phyloP scores from a whole-genome alignment of 495 filamentous ascomycete species.

The Aeminium ludgeri region DNA sequence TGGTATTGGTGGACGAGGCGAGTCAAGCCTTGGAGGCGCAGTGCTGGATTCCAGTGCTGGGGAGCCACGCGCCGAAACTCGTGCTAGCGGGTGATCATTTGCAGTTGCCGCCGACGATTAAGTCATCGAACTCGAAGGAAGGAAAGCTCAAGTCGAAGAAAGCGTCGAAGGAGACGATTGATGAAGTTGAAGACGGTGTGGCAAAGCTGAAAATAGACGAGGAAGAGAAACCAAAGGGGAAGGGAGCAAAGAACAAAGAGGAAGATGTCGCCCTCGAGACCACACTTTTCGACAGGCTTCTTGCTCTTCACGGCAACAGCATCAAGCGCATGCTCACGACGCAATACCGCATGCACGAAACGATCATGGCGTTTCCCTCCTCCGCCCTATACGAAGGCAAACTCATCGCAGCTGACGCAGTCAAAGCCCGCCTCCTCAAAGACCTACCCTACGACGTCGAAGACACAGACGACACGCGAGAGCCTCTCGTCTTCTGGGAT shows the following conservation, averaged over 20 bases:
- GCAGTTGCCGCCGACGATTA: constrained; percentile 88
- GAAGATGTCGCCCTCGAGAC: constrained; percentile 47
- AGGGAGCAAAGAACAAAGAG: constrained; percentile 12
- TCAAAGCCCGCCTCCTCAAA: constrained; percentile 55
- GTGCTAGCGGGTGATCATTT: constrained; percentile 89
- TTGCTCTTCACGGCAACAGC: constrained; percentile 58
- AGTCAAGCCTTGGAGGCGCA: constrained; percentile 93
- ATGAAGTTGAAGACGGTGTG: constrained; percentile 1
- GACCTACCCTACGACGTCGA: constrained; percentile 48
- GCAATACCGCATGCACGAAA: constrained; percentile 95
- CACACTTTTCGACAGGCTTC: constrained; percentile 79
- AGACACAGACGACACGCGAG: constrained; percentile 72
- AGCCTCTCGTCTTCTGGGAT: constrained; percentile 85
- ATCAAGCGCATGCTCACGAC: constrained; percentile 95
- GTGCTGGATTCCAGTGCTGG: constrained; percentile 86
- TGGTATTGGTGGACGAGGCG: constrained; percentile 89
- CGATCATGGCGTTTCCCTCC: constrained; percentile 89
- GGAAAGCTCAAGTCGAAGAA: constrained; percentile 11
- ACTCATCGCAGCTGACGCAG: constrained; percentile 60
- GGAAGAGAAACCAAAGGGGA: constrained; percentile 12
- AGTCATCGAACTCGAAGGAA: constrained; percentile 48
- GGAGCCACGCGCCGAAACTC: constrained; percentile 50
- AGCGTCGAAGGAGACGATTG: constrained; percentile 13
- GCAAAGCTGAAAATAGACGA: constrained; percentile 1
- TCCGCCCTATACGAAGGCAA: constrained; percentile 68